Base-by-base conservation (phyloP, 2,329 filamentous ascomycete genomes). In the Macrophomina phaseolina region DNA sequence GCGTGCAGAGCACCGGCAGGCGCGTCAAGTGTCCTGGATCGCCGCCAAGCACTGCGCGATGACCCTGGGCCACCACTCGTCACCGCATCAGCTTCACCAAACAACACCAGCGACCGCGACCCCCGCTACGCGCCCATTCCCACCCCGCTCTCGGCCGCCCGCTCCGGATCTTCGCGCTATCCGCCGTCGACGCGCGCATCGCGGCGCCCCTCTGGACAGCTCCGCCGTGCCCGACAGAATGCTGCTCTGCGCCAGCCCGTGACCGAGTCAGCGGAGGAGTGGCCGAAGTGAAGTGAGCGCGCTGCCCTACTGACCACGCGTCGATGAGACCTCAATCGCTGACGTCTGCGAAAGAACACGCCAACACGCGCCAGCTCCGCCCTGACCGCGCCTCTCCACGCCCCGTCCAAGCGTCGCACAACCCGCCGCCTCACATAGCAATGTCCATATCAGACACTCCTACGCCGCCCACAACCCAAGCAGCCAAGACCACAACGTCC, bases 381-480 rank as follows among this genome's bases (percentile, higher is more conserved):
- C 63, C 63, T 56, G 45, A 55, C 63, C 38, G 48, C 51, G 38
- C 48, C 62, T 45, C 62, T 64, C 36, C 48, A 52, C 48, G 53
- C 42, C 63, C 51, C 63, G 51, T 65, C 52, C 52, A n/a, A 58
- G 46, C 63, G 32, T 56, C 63, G 63, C 52, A 65, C 63, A 65
- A 18, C 32, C 63, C 52, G 23, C 63, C 42, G 63, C 52, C 45
- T 49, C 40, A 58, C 63, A 46, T 63, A 65, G 63, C 70, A 68
- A 79, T 78, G 76, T 74, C 76, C 58, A 72, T 72, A 58, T 69
- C 73, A 11, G 76, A 77, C 46, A 73, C 72, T 36, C 72, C 72
- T 9, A 74, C 72, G 64, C 73, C 75, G 67, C 72, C 60, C 32
- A 65, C 45, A 76, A 76, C 71, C 73, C 72, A 71, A 71, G 71